phyloP scores from a whole-genome alignment of 192 early-diverging fungal genomes.

The Mortierella hygrophila region DNA sequence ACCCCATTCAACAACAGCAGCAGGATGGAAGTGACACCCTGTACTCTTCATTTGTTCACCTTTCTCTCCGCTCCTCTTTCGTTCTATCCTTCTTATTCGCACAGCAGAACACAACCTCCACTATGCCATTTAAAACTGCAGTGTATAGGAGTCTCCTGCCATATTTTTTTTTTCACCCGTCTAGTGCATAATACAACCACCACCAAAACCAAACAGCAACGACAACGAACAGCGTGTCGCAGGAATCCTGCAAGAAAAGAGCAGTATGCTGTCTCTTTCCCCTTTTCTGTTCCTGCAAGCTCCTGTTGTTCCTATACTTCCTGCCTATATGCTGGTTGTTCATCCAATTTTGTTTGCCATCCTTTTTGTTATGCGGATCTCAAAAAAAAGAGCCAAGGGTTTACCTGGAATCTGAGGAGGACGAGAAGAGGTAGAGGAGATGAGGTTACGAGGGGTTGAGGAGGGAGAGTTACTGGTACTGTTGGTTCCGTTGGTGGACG shows the following conservation, averaged over 20 bases:
- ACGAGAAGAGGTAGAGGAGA: slow-evolving; percentile 4
- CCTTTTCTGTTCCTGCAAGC: not conserved
- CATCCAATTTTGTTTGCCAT: too few relatives aligned
- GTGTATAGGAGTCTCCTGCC: too few relatives aligned
- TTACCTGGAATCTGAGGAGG: slow-evolving; percentile 22
- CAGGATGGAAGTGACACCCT: not conserved
- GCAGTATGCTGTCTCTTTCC: not conserved
- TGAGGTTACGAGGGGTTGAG: slow-evolving; percentile 20
- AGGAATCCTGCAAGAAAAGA: too few relatives aligned
- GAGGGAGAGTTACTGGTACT: slow-evolving; percentile 9
- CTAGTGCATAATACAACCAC: too few relatives aligned
- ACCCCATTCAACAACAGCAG: too few relatives aligned
- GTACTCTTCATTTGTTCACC: not conserved
- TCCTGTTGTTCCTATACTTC: not conserved
- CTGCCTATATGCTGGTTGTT: too few relatives aligned
- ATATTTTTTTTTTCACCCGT: too few relatives aligned
- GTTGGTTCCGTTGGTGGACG: slow-evolving; percentile 8
- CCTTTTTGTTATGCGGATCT: too few relatives aligned
- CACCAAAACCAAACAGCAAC: too few relatives aligned
- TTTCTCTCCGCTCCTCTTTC: not conserved
- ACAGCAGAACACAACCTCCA: not conserved
- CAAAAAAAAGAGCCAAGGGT: not conserved
- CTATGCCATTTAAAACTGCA: too few relatives aligned
- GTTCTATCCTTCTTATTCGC: not conserved
- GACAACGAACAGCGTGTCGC: too few relatives aligned